Percentiles rank a stretch among this genome's conserved stretches.
Conservation (phyloP, 2,329 filamentous ascomycete genomes). For the Fusarium transvaalense region DNA sequence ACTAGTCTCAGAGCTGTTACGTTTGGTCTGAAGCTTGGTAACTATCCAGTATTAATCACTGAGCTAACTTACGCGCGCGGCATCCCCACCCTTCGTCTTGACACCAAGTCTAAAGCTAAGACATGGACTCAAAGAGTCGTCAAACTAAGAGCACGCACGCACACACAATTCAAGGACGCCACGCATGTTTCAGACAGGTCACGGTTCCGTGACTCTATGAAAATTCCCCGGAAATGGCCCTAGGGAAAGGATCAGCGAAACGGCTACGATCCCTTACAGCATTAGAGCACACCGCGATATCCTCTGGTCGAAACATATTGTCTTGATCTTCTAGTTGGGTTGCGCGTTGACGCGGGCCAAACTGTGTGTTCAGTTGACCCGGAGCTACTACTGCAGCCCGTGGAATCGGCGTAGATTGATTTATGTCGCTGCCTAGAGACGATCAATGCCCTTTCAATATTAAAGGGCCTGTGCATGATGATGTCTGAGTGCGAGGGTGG, state of each 20-base stretch:
- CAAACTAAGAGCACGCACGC: constrained; percentile 9
- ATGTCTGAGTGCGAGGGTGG: constrained; percentile 21
- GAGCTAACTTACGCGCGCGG: constrained; percentile 39
- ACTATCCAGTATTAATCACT: background rate
- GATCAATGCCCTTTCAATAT: constrained; percentile 39
- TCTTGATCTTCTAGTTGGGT: background rate
- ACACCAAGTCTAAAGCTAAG: constrained; percentile 11
- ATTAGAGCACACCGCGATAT: constrained; percentile 21
- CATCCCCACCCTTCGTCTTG: constrained; percentile 29
- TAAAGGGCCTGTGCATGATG: constrained; percentile 26
- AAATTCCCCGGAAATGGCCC: constrained; percentile 16
- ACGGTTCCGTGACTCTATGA: constrained; percentile 27
- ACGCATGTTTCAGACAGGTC: constrained; percentile 34
- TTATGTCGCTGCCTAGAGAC: constrained; percentile 40
- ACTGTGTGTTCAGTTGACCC: constrained; percentile 16
- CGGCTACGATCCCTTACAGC: constrained; percentile 19
- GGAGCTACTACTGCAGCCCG: constrained; percentile 18
- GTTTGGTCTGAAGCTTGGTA: constrained; percentile 8
- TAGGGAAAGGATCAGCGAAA: constrained; percentile 32
- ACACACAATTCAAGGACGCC: constrained; percentile 21
- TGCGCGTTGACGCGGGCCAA: background rate
- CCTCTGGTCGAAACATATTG: constrained; percentile 17
- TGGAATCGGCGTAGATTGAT: constrained; percentile 17
- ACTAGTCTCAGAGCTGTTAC: background rate
- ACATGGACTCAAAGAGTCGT: constrained; percentile 11